Evolutionary conservation across 164 flowering plant genomes (phyloP), one percentile per base, ranked within the genome.

Genomic region (Houttuynia cordata): DNA sequence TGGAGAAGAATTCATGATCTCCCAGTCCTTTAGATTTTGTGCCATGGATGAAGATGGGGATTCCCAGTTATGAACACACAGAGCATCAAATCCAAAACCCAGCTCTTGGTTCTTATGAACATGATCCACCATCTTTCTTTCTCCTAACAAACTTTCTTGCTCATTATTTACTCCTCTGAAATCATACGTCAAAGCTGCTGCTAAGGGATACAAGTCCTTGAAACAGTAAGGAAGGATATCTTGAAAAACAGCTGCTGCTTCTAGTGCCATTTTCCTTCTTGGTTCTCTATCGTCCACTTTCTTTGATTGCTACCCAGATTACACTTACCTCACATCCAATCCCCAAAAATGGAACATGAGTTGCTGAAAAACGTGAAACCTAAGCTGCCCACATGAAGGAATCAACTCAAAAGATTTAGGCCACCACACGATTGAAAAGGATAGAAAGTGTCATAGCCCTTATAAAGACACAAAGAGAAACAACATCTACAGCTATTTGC

Each of bases 221-320:
- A 58, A 67, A 24, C 64, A 64, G 70, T 76, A 73, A 50, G 62
- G 49, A 40, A 79, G 76, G 9, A 77, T 70, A 49, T 78, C 79
- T 65, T 77, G 82, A 22, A 79, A 79, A 70, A 71, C 82, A 23
- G 80, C 81, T 17, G 82, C 82, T 8, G 86, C 79, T 65, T 88
- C 96, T 42, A 85, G 64, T 23, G 90, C 89, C 96, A 88, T 88
- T 24, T 45, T 45, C 49, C 49, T 45, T 24, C 55, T 68, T 42
- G 0, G 17, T 45, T 59, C 56, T 25, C 59, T 62, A 39, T 65
- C 65, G 24, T 23, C 24, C 53, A 45, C 56, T 42, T 53, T 57
- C 61, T 64, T 21, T 57, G 45, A 9, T 45, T 39, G 45, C 41
- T 34, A 56, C 25, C 61, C 34, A 12, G 19, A 18, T 15, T 1